phyloP scores from a whole-genome alignment of 176 grass and related monocot species.

The Carex myosuroides region DNA sequence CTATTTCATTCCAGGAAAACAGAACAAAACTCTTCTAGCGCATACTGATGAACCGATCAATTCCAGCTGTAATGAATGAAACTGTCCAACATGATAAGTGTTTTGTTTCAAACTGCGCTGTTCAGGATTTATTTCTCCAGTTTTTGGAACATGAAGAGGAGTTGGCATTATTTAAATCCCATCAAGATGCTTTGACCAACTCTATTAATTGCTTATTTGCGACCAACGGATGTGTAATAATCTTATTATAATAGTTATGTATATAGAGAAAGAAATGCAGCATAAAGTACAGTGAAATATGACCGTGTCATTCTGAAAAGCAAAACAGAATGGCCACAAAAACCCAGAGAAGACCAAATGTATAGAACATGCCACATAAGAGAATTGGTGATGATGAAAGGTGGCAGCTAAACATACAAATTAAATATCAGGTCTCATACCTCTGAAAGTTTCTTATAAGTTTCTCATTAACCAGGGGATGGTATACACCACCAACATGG shows the following conservation, averaged over 20 bases:
- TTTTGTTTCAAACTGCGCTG: neutral
- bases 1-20: neutral
- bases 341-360: neutral
- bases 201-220: neutral
- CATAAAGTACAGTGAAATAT: neutral
- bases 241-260: neutral
- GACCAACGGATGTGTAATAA: neutral
- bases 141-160: neutral
- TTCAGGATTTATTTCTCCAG: neutral
- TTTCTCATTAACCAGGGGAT: conserved; percentile 55
- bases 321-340: neutral
- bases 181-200: neutral
- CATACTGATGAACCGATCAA: neutral
- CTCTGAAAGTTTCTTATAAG: conserved; percentile 50
- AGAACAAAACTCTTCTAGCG: neutral
- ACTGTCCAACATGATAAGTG: neutral
- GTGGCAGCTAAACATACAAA: neutral
- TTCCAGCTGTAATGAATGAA: neutral
- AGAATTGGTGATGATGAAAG: neutral
- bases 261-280: neutral
- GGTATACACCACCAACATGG: conserved; percentile 69
- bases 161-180: neutral
- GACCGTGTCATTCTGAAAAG: neutral
- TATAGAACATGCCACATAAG: neutral
- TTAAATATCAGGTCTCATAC: conserved; percentile 22